Conservation (phyloP, 768 basidiomycete genomes). For the Boletellus sp. region DNA sequence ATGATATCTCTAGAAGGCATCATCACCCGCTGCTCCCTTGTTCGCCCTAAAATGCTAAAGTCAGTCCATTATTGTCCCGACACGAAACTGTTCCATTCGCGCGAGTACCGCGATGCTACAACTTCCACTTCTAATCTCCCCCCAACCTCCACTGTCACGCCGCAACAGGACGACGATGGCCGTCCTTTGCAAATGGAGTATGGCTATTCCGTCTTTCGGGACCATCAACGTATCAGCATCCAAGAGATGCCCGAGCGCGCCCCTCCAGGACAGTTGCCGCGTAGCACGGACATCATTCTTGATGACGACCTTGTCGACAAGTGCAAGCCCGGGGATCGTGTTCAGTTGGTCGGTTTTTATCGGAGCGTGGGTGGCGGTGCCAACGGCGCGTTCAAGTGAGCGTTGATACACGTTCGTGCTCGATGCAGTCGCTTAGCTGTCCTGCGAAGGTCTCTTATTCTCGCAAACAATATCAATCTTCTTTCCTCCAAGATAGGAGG, state of each 20-base stretch:
- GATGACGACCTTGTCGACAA: slow-evolving; percentile 97
- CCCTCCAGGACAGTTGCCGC: slow-evolving; percentile 92
- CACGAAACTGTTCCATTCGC: slow-evolving; percentile 77
- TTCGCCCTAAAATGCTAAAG: slow-evolving; percentile 96
- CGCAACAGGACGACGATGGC: slow-evolving; percentile 90
- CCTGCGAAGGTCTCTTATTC: slow-evolving; percentile 71
- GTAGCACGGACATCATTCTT: slow-evolving; percentile 92
- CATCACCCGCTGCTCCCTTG: slow-evolving; percentile 95
- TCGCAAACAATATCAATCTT: slow-evolving; percentile 93
- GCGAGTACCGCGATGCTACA: slow-evolving; percentile 91
- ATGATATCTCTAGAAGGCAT: slow-evolving; percentile 99
- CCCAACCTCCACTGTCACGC: slow-evolving; percentile 82
- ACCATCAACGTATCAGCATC: slow-evolving; percentile 96
- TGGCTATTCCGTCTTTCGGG: slow-evolving; percentile 86
- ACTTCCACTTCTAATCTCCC: slow-evolving; percentile 82
- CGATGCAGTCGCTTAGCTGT: slow-evolving; percentile 9
- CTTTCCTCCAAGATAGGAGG: slow-evolving; percentile 94
- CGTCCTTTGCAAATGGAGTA: slow-evolving; percentile 86
- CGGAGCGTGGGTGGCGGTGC: slow-evolving; percentile 91
- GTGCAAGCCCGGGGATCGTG: slow-evolving; percentile 96
- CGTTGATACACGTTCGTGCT: slow-evolving; percentile 9
- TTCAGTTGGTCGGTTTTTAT: slow-evolving; percentile 94
- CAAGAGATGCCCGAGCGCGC: slow-evolving; percentile 99
- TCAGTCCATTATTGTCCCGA: slow-evolving; percentile 95
- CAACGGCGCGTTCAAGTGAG: slow-evolving; percentile 90